Base-by-base conservation (phyloP, 768 basidiomycete genomes). In the Trametes villosa region DNA sequence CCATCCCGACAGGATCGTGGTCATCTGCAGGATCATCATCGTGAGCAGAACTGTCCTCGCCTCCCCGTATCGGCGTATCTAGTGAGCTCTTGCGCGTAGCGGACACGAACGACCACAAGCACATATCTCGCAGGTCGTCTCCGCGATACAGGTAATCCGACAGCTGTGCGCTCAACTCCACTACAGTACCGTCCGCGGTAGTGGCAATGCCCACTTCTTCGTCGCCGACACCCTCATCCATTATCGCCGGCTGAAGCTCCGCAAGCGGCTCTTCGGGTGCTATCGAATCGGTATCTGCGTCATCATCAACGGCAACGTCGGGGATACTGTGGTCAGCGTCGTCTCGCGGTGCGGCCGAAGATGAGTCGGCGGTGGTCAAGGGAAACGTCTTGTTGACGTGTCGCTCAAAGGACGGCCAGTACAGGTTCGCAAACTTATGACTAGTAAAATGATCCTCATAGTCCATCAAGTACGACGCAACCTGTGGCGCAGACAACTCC, bases 401-500 rank as follows among this genome's bases (percentile, higher is more conserved):
- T 3, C 9, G 48, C 51, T 77, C 75, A 58, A 77, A 75, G 0
- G 49, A 55, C 0, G 69, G 71, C 78, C 77, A 81, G 57, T 72
- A 79, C 1, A 80, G 51, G 9, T 69, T 66, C 0, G 53, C n/a
- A 55, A 63, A 80, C 4, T 59, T 9, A 53, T 80, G 78, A 41
- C 74, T 78, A 0, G 76, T 77, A 41, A 66, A 79, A 34, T 77
- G 73, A 65, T 81, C 74, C 8, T 68, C 72, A 22, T 34, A 70
- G 3, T 71, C 78, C 54, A 75, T 58, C 0, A 79, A 47, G 62
- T 77, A 77, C 1, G 70, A 72, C 11, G 66, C 65, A 0, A 79
- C 74, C 47, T 78, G 76, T 46, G 74, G 80, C 2, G 66, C 72
- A 3, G 77, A 77, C 11, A 80, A 30, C 60, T 81, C 80, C 57